These are phyloP conservation scores for Ogataea thermomethanolica DNA, from an alignment of 805 yeast genomes.

Conservation along the genomic window DNA sequence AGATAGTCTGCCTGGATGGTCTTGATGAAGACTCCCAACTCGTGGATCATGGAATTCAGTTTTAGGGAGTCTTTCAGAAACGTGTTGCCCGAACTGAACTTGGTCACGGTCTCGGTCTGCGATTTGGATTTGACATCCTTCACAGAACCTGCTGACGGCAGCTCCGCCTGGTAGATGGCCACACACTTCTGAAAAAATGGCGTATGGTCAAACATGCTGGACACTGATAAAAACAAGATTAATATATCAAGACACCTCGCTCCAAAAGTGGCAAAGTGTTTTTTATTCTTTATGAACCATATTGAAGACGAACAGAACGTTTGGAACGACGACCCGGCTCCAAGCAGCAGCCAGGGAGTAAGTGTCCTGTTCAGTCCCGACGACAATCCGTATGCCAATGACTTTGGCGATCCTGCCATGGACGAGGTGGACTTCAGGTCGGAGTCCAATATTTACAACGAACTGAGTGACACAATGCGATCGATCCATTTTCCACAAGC, in stretches of 20 bases:
- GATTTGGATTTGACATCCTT: background rate
- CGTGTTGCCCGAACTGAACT: constrained; percentile 31
- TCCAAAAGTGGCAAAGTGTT: constrained; percentile 12
- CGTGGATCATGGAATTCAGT: constrained; percentile 33
- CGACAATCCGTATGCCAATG: constrained; percentile 23
- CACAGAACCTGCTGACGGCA: background rate
- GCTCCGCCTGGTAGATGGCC: constrained; percentile 35
- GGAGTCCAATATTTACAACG: constrained; percentile 15
- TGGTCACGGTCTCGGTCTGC: constrained; percentile 1
- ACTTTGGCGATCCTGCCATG: constrained; percentile 14
- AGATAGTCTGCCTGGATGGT: constrained; percentile 37
- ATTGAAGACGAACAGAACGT: constrained; percentile 26
- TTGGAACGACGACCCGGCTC: constrained; percentile 61
- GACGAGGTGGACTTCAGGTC: constrained; percentile 23
- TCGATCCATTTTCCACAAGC: constrained; percentile 16
- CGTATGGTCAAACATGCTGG: constrained; percentile 44
- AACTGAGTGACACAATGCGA: constrained; percentile 22
- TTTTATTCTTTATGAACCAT: constrained; percentile 19
- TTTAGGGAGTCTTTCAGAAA: constrained; percentile 40
- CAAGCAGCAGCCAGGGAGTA: constrained; percentile 28
- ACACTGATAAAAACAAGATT: background rate
- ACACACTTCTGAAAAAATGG: constrained; percentile 48
- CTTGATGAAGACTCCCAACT: constrained; percentile 33
- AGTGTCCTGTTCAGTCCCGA: constrained; percentile 22
- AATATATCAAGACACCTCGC: constrained; percentile 6